Evolutionary conservation across 495 filamentous ascomycete genomes (phyloP).

Genomic region (Aspergillus asperescens): DNA sequence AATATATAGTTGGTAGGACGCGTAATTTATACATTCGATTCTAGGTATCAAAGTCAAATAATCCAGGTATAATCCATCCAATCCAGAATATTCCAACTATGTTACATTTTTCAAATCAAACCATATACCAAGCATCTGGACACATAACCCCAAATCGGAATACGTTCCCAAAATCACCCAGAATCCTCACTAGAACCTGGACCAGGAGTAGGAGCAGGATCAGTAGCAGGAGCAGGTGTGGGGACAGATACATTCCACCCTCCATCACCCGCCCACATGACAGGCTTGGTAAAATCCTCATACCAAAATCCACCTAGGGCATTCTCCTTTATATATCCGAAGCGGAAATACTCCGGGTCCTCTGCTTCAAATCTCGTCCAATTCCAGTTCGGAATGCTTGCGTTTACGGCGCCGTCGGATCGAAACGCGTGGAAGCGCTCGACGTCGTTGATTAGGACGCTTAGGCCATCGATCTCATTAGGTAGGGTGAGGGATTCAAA

Average conservation of each 20-base stretch:
- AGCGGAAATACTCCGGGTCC: conserved; percentile 70
- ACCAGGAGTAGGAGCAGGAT: not conserved
- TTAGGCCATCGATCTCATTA: conserved; percentile 47
- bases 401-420: conserved; percentile 32
- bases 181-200: not conserved
- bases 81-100: no score
- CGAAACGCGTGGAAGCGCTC: conserved; percentile 46
- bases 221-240: not conserved
- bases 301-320: conserved; percentile 49
- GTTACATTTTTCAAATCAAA: no score
- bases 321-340: conserved; percentile 60
- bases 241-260: conserved; percentile 12
- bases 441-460: conserved; percentile 56
- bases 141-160: not conserved
- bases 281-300: conserved; percentile 76
- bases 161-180: not conserved
- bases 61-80: not conserved
- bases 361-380: conserved; percentile 40
- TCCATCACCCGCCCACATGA: conserved; percentile 58
- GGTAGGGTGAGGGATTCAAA: conserved; percentile 30
- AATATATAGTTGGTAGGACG: no score
- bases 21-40: no score
- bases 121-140: not conserved
- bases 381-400: conserved; percentile 30
- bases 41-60: no score